phyloP scores from a whole-genome alignment of 148 eudicot species.

The Pharnaceum exiguum region DNA sequence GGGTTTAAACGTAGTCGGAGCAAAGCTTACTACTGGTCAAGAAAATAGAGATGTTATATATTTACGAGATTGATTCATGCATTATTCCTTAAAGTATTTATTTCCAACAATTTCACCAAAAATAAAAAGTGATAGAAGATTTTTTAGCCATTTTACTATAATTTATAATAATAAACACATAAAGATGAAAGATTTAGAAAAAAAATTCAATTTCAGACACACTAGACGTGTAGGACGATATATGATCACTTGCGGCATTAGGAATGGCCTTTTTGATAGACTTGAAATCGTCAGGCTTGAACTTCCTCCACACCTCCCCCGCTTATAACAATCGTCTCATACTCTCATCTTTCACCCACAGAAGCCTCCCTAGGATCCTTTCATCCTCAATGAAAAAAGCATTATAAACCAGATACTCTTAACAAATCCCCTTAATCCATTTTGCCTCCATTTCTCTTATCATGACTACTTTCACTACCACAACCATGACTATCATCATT shows the following conservation, averaged over 20 bases:
- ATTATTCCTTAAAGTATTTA: too few species aligned
- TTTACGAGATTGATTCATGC: too few species aligned
- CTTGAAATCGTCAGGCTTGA: constrained; percentile 62
- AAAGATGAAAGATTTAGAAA: not conserved
- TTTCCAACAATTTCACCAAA: too few species aligned
- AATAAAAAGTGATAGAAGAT: too few species aligned
- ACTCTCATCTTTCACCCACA: constrained; percentile 55
- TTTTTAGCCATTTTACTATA: too few species aligned
- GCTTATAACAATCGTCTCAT: constrained; percentile 43
- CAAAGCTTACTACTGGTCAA: too few species aligned
- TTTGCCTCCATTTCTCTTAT: constrained; percentile 11
- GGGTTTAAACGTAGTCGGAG: too few species aligned
- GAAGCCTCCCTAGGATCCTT: constrained; percentile 33
- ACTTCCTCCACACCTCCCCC: constrained; percentile 83
- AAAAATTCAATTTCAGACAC: not conserved
- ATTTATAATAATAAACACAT: too few species aligned
- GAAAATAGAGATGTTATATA: too few species aligned
- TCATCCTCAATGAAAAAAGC: constrained; percentile 35
- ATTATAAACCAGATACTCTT: constrained; percentile 40
- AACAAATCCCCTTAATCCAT: constrained; percentile 26
- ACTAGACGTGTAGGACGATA: not conserved
- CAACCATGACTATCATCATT: not conserved
- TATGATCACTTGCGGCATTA: constrained; percentile 40
- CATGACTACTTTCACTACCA: too few species aligned
- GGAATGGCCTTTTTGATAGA: constrained; percentile 43